Evolutionary conservation across 805 yeast genomes (phyloP), one percentile per base, ranked within the genome.

Genomic region (Blastobotrys americana): DNA sequence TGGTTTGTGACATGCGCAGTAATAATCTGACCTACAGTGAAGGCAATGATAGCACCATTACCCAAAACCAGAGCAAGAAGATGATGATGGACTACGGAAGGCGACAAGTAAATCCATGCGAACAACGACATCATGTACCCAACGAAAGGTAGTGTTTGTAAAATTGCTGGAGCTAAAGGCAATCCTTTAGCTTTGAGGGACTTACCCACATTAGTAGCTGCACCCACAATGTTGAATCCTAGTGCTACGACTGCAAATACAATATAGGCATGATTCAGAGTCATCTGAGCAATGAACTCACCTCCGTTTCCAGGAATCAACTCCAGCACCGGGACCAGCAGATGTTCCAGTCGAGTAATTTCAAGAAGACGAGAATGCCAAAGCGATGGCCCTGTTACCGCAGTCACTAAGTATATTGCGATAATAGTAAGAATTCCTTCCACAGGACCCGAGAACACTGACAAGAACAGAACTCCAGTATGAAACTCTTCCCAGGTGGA

Each of bases 401-500:
- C 95, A 0, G 95, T 83, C 18, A 74, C 37, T 3, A 76, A 44
- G 57, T 76, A 86, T 15, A 81, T 65, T 0, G 55, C 61, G 18
- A 76, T 63, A 42, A 86, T 69, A 65, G 82, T 70, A 51, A 87
- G 59, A 22, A 89, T 84, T 2, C 97, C 97, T 64, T 89, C 97
- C 3, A 90, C 97, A 0, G 97, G 97, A 0, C 97, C 97, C 10
- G 94, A 83, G 55, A 86, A 79, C 50, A 74, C 80, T 28, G 90
- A 78, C 43, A 89, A 68, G 61, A 73, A 89, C 41, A 89, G 69
- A 39, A 78, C 80, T 55, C 87, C 94, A 0, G 97, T 89, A 60
- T 88, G 90, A 62, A 77, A 89, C 60, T 88, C 96, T 65, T 89
- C 97, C 97, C 97, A 89, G 0, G 97, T 89, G 33, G 94, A 81